Evolutionary conservation across 805 yeast genomes (phyloP).

Genomic region (Ogataea parapolymorpha): DNA sequence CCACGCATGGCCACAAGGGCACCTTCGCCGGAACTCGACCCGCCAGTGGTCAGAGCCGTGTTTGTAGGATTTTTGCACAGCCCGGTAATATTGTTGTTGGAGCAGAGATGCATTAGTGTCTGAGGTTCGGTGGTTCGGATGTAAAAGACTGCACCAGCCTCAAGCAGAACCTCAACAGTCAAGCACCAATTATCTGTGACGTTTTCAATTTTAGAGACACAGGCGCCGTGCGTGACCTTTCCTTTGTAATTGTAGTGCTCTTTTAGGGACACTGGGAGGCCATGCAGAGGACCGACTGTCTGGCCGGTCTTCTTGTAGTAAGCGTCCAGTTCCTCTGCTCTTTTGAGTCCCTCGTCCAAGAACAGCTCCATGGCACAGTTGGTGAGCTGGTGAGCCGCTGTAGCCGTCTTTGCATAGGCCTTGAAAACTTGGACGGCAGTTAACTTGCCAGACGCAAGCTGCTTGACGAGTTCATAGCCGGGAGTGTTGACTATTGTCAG

Average conservation of each 20-base stretch:
- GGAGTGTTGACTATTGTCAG: constrained; percentile 41
- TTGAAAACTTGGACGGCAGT: constrained; percentile 42
- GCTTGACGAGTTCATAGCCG: constrained; percentile 31
- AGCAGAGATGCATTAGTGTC: constrained; percentile 7
- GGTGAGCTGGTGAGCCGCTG: constrained; percentile 47
- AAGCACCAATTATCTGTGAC: constrained; percentile 40
- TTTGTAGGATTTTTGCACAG: constrained; percentile 7
- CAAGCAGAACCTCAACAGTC: constrained; percentile 41
- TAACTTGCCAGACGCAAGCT: constrained; percentile 38
- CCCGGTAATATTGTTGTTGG: constrained; percentile 8
- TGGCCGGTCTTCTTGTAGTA: constrained; percentile 42
- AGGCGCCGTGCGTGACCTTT: constrained; percentile 51
- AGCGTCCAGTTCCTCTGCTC: constrained; percentile 53
- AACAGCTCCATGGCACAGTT: constrained; percentile 48
- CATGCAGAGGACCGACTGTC: constrained; percentile 57
- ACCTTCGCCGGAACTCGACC: constrained; percentile 10
- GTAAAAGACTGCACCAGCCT: constrained; percentile 20
- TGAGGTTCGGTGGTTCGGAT: constrained; percentile 9
- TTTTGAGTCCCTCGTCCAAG: constrained; percentile 43
- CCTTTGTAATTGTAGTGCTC: constrained; percentile 53
- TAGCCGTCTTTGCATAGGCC: constrained; percentile 47
- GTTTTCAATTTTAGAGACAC: constrained; percentile 39
- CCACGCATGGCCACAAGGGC: constrained; percentile 7
- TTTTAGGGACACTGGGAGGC: constrained; percentile 60
- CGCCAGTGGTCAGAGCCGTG: constrained; percentile 9